phyloP scores from a whole-genome alignment of 108 stramenopile species.

The Nannochloropsis salina region DNA sequence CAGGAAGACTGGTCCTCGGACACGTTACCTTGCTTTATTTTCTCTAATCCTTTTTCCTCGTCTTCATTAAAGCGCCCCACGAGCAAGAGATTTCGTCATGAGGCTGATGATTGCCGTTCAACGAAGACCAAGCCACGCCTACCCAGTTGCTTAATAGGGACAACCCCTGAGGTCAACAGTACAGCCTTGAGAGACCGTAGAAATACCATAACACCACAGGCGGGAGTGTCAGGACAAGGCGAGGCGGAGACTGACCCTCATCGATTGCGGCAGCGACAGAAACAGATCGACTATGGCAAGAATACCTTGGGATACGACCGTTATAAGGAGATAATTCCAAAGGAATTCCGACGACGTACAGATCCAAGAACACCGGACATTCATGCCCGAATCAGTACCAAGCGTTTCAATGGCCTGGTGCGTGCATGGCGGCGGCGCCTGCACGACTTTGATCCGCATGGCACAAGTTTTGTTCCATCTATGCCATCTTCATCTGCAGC shows the following conservation, averaged over 20 bases:
- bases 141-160: background rate
- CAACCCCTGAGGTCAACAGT: background rate
- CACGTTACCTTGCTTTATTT: background rate
- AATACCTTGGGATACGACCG: conserved; percentile 52
- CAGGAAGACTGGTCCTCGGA: no score
- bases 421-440: conserved; percentile 38
- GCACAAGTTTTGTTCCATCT: background rate
- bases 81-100: background rate
- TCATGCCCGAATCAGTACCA: conserved; percentile 36
- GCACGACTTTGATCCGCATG: conserved; percentile 35
- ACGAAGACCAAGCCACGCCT: background rate
- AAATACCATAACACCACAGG: background rate
- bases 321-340: conserved; percentile 32
- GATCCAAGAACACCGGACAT: conserved; percentile 45
- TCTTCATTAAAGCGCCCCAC: background rate
- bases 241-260: conserved; percentile 44
- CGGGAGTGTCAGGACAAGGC: no score
- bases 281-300: conserved; percentile 55
- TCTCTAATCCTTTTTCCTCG: background rate
- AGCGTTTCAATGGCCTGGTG: conserved; percentile 41
- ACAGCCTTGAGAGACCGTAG: background rate
- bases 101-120: background rate
- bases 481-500: no score
- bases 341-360: conserved; percentile 1
- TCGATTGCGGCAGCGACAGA: conserved; percentile 46